phyloP scores from a whole-genome alignment of 345 rosid species.

The Gossypium thurberi region DNA sequence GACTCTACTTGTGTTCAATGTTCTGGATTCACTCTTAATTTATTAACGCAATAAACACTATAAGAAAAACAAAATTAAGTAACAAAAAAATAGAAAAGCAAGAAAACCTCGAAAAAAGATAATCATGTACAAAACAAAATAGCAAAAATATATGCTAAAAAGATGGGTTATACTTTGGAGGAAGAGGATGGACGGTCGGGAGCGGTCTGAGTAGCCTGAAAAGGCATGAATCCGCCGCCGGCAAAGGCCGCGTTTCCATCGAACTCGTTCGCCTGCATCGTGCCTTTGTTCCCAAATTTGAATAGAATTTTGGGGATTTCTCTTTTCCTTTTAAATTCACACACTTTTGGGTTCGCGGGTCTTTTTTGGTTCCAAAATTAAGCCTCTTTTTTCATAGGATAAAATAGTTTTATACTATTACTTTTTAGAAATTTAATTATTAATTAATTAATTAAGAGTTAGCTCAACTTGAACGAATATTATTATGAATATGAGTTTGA shows the following conservation, averaged over 20 bases:
- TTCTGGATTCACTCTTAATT: neutral
- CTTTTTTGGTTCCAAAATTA: neutral
- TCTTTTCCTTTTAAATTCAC: neutral
- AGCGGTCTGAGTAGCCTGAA: conserved; percentile 45
- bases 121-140: neutral
- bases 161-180: conserved; percentile 36
- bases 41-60: neutral
- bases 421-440: no score
- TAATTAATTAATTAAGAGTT: no score
- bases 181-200: conserved; percentile 39
- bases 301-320: neutral
- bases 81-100: neutral
- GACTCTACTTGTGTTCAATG: neutral
- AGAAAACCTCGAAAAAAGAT: neutral
- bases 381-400: neutral
- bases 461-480: fast-evolving
- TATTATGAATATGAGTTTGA: no score
- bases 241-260: conserved; percentile 73
- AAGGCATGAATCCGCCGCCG: conserved; percentile 95
- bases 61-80: no score
- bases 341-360: neutral
- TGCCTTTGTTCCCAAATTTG: neutral
- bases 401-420: no score
- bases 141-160: neutral
- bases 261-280: conserved; percentile 61